These are phyloP conservation scores for Thraustochytrium sp. DNA, from an alignment of 352 stramenopile species.

Conservation along the genomic window DNA sequence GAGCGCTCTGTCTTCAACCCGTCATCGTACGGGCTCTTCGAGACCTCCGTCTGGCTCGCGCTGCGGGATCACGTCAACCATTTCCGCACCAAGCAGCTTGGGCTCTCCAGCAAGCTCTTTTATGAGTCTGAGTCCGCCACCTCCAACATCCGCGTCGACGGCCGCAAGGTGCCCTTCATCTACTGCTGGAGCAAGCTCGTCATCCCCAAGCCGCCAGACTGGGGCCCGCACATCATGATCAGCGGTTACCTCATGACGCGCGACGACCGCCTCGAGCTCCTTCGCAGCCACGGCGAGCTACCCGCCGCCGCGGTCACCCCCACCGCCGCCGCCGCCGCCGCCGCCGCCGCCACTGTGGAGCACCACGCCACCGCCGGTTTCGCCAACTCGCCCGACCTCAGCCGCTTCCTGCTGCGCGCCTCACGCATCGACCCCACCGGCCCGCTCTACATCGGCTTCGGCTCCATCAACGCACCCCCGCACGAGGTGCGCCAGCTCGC, in stretches of 20 bases:
- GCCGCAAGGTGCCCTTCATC: slow-evolving; percentile 33
- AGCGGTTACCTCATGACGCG: slow-evolving; percentile 22
- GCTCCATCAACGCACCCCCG: not conserved
- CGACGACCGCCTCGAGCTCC: not conserved
- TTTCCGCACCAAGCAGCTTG: slow-evolving; percentile 2
- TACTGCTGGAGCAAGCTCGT: slow-evolving; percentile 37
- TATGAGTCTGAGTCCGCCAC: not conserved
- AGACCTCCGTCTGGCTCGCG: slow-evolving; percentile 9
- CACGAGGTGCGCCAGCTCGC: not conserved
- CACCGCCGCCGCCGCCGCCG: too few relatives aligned
- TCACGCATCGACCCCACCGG: not conserved
- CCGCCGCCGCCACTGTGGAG: too few relatives aligned
- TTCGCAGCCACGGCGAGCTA: not conserved
- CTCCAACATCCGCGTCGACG: slow-evolving; percentile 21
- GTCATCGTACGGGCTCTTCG: slow-evolving; percentile 35
- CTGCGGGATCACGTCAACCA: slow-evolving; percentile 17
- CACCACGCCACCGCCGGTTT: not conserved
- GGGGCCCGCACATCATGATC: slow-evolving; percentile 35
- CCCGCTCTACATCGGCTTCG: slow-evolving; percentile 34
- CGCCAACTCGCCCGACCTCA: not conserved
- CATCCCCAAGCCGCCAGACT: slow-evolving; percentile 29
- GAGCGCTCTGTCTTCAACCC: slow-evolving; percentile 7
- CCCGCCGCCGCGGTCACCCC: not conserved
- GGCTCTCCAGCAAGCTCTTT: not conserved
- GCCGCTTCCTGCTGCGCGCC: not conserved